phyloP scores from a whole-genome alignment of 805 yeast species.

The Candida ipomoeae region DNA sequence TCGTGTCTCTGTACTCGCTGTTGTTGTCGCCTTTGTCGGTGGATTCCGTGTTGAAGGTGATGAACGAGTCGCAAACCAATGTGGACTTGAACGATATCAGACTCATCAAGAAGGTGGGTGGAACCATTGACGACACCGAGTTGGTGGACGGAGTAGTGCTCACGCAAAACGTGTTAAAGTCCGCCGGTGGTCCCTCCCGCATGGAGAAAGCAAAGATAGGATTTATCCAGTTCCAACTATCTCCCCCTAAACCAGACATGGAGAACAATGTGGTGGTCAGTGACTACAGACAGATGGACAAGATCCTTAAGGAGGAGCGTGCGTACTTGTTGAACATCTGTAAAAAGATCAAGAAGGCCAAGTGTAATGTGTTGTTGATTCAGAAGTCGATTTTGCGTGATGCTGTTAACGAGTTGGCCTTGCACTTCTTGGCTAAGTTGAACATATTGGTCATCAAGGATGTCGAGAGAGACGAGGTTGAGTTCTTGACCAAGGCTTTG shows the following conservation, averaged over 20 bases:
- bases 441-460: conserved; percentile 94
- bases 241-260: conserved; percentile 97
- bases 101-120: conserved; percentile 90
- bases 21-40: conserved; percentile 91
- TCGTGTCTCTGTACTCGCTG: conserved; percentile 87
- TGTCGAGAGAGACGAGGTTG: conserved; percentile 93
- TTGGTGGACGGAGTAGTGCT: conserved; percentile 89
- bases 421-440: conserved; percentile 89
- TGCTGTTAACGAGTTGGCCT: conserved; percentile 90
- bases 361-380: conserved; percentile 86
- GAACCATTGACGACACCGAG: conserved; percentile 95
- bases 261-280: conserved; percentile 96
- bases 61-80: conserved; percentile 51
- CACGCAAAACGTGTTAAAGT: conserved; percentile 83
- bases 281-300: conserved; percentile 99
- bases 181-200: conserved; percentile 93
- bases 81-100: conserved; percentile 89
- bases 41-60: conserved; percentile 81
- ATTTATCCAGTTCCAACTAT: conserved; percentile 86
- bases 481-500: conserved; percentile 75
- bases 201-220: conserved; percentile 92
- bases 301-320: conserved; percentile 95
- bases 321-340: conserved; percentile 91
- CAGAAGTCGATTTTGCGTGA: conserved; percentile 93
- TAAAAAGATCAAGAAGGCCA: conserved; percentile 93